Conservation (phyloP, 257 asterid species). For the Marsdenia floribunda region DNA sequence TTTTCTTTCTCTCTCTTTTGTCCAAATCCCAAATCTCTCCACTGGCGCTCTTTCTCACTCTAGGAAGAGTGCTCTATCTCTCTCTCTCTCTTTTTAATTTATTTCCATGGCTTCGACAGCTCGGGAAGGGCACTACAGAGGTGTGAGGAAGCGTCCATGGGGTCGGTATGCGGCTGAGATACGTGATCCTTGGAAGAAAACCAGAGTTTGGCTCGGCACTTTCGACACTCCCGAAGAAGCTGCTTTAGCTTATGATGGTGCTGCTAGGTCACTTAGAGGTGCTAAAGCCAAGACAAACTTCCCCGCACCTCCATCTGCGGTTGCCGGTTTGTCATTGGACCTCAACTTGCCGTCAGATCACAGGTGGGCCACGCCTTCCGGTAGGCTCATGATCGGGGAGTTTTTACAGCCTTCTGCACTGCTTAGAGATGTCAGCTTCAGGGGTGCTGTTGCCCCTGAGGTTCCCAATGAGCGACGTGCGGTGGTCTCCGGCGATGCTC, state of each 20-base stretch:
- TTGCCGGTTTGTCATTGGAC: slow-evolving; percentile 41
- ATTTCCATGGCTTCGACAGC: slow-evolving; percentile 59
- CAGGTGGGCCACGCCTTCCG: slow-evolving; percentile 52
- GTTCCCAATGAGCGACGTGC: slow-evolving; percentile 23
- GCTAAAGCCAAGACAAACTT: slow-evolving; percentile 90
- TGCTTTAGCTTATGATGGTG: slow-evolving; percentile 95
- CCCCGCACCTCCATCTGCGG: slow-evolving; percentile 31
- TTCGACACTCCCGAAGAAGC: slow-evolving; percentile 97
- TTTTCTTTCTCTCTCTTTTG: neutral
- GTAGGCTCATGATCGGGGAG: slow-evolving; percentile 45
- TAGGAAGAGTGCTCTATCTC: neutral
- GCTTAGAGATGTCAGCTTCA: slow-evolving; percentile 29
- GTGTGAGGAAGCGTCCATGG: slow-evolving; percentile 97
- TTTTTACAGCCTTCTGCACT: slow-evolving; percentile 51
- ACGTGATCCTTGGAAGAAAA: slow-evolving; percentile 97
- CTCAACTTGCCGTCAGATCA: slow-evolving; percentile 73
- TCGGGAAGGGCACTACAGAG: slow-evolving; percentile 92
- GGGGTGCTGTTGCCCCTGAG: neutral
- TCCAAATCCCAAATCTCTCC: neutral
- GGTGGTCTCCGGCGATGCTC: slow-evolving; percentile 21
- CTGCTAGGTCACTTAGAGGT: slow-evolving; percentile 96
- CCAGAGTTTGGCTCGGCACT: slow-evolving; percentile 96
- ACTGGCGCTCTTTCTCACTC: neutral
- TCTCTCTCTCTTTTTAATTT: neutral
- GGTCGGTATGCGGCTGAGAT: slow-evolving; percentile 99